phyloP scores from a whole-genome alignment of 352 stramenopile species.

The Phytophthora sp. region DNA sequence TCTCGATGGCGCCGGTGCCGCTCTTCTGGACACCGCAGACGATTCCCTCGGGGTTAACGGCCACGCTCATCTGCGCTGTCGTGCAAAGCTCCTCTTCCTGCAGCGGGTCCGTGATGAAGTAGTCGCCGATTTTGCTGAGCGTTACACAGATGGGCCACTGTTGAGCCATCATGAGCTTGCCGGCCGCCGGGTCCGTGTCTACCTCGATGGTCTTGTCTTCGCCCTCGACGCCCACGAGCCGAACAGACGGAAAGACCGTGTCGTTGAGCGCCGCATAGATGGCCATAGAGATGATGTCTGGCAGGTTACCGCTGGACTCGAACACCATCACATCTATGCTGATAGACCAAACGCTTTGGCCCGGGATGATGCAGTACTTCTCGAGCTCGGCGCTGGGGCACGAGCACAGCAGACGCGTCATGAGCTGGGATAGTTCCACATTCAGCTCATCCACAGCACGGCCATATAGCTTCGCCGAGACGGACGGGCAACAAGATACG shows the following conservation, averaged over 20 bases:
- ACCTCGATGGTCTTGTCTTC: constrained; percentile 83
- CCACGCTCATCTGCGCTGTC: constrained; percentile 74
- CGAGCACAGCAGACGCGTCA: constrained; percentile 71
- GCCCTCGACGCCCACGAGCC: constrained; percentile 71
- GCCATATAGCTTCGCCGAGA: constrained; percentile 75
- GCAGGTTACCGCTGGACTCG: constrained; percentile 77
- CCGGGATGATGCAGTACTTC: constrained; percentile 71
- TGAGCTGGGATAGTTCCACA: constrained; percentile 78
- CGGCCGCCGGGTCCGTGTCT: constrained; percentile 68
- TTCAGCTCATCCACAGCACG: constrained; percentile 79
- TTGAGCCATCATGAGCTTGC: constrained; percentile 54
- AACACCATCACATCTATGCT: constrained; percentile 83
- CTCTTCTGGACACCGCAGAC: constrained; percentile 84
- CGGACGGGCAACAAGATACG: constrained; percentile 74
- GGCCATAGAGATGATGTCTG: constrained; percentile 79
- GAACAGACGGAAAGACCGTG: constrained; percentile 77
- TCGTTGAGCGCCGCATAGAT: constrained; percentile 84
- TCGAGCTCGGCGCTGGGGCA: constrained; percentile 58
- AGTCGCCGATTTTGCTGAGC: constrained; percentile 73
- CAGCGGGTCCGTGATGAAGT: constrained; percentile 71
- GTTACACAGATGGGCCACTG: constrained; percentile 80
- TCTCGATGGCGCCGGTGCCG: constrained; percentile 65
- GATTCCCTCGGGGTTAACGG: constrained; percentile 59
- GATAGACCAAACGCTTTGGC: constrained; percentile 77
- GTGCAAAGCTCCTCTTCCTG: constrained; percentile 84